These are phyloP conservation scores for Penicillium macrosclerotiorum DNA, from an alignment of 495 filamentous ascomycete species.

Conservation along the genomic window DNA sequence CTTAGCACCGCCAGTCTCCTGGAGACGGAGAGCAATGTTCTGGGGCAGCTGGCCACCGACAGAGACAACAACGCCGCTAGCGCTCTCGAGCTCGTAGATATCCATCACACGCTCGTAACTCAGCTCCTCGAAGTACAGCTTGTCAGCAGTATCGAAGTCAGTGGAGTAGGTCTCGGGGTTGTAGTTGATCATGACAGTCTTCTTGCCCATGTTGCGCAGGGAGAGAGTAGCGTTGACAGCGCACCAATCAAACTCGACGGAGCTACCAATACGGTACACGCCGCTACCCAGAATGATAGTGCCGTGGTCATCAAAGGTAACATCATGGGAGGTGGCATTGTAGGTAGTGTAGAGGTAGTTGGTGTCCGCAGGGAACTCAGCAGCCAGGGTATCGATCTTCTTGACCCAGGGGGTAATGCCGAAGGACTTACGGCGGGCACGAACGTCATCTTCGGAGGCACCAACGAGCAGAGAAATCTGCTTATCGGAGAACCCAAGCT, in stretches of 20 bases:
- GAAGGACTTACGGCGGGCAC: slow-evolving; percentile 78
- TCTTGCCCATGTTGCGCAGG: slow-evolving; percentile 84
- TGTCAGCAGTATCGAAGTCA: slow-evolving; percentile 93
- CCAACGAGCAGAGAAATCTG: slow-evolving; percentile 89
- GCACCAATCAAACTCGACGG: slow-evolving; percentile 99
- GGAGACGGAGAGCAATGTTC: slow-evolving; percentile 94
- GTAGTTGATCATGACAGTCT: slow-evolving; percentile 98
- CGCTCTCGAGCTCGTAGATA: slow-evolving; percentile 91
- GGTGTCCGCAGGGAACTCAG: slow-evolving; percentile 95
- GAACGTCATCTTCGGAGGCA: slow-evolving; percentile 84
- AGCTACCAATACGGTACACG: slow-evolving; percentile 95
- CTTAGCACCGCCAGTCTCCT: slow-evolving; percentile 84
- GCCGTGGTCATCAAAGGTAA: slow-evolving; percentile 92
- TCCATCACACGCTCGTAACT: slow-evolving; percentile 98
- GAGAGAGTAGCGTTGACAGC: slow-evolving; percentile 91
- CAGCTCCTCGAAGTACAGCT: slow-evolving; percentile 94
- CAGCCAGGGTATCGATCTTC: slow-evolving; percentile 96
- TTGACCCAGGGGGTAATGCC: slow-evolving; percentile 89
- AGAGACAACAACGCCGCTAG: slow-evolving; percentile 87
- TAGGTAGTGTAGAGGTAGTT: slow-evolving; percentile 99
- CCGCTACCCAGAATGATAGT: slow-evolving; percentile 87
- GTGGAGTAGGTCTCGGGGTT: slow-evolving; percentile 89
- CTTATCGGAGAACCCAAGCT: slow-evolving; percentile 94
- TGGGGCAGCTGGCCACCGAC: slow-evolving; percentile 96
- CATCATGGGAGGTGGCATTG: slow-evolving; percentile 93